Evolutionary conservation across 768 basidiomycete genomes (phyloP), one percentile per base, ranked within the genome.

Genomic region (Tricholoma saponaceum): DNA sequence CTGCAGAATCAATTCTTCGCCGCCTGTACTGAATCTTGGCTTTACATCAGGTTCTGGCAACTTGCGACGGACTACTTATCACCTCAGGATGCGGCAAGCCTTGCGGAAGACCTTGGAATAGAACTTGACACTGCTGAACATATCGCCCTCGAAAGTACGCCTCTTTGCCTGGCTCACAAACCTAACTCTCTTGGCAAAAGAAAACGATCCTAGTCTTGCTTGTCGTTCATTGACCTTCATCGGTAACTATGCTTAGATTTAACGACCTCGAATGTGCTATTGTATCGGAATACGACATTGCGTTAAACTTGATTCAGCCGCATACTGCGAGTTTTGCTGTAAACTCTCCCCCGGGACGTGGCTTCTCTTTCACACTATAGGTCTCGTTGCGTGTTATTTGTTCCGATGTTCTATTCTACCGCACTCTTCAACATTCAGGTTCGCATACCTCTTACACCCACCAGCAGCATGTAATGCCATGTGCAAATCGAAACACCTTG

Each of bases 101-200:
- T 95, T 9, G 82, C 81, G 20, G 94, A 95, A 67, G 85, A 89
- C 54, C 83, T 95, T 32, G 93, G 92, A 1, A 83, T 95, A 58
- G 90, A 91, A 67, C 73, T 76, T 39, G 94, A 96, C 64, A 84
- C 88, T 10, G 64, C 77, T 3, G 93, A 95, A 70, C 90, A 92
- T 62, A 61, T 63, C 33, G 73, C 71, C 23, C 70, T 95, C 26
- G 93, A 94, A 70, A 75, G 76, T 39, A 79, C 86, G 4, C 68
- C 82, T 53, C 73, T 93, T 25, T 90, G 85, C 64, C 69, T 65
- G 1, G 52, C 26, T 18, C 66, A 70, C 30, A 74, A 67, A 54
- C 62, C 66, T 52, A 73, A 72, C 32, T 61, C 61, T 13, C 66
- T 85, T 60, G 47, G 47, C 26, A 85, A 85, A 69, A 76, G 84